Conservation (phyloP, 129 eudicot species). For the Arctium minus region DNA sequence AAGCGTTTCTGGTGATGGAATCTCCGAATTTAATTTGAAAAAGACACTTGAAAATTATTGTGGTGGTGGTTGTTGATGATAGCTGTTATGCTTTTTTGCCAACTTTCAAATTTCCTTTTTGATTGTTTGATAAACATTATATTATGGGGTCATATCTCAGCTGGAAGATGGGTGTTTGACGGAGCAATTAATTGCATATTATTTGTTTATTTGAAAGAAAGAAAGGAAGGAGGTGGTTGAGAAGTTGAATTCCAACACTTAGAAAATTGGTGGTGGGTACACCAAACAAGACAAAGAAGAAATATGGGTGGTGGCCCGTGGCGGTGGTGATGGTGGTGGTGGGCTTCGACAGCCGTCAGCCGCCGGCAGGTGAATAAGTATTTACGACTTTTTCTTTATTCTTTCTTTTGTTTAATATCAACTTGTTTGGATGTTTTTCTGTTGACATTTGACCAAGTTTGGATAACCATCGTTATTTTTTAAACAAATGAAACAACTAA, state of each 20-base stretch:
- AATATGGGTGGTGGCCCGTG: neutral
- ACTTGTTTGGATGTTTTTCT: neutral
- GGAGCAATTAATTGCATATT: conserved; percentile 23
- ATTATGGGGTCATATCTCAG: conserved; percentile 31
- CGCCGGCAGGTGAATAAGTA: conserved; percentile 28
- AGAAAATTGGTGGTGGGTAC: conserved; percentile 32
- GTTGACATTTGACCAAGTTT: neutral
- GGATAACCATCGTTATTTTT: neutral
- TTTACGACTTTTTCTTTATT: conserved; percentile 15
- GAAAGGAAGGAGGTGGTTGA: conserved; percentile 21
- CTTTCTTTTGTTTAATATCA: neutral
- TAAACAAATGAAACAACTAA: too few species aligned
- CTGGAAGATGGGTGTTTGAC: conserved; percentile 39
- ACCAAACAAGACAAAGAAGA: conserved; percentile 25
- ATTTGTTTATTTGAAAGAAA: neutral
- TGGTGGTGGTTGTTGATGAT: conserved; percentile 28
- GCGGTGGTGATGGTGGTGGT: neutral
- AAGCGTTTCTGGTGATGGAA: conserved; percentile 16
- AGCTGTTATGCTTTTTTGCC: conserved; percentile 24
- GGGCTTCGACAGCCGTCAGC: conserved; percentile 33
- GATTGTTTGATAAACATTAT: neutral
- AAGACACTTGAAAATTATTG: neutral
- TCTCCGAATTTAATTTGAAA: conserved; percentile 14
- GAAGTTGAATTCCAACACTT: conserved; percentile 24
- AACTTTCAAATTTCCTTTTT: neutral